These are phyloP conservation scores for Myriosclerotinia curreyana DNA, from an alignment of 2,329 filamentous ascomycete species.

Conservation along the genomic window DNA sequence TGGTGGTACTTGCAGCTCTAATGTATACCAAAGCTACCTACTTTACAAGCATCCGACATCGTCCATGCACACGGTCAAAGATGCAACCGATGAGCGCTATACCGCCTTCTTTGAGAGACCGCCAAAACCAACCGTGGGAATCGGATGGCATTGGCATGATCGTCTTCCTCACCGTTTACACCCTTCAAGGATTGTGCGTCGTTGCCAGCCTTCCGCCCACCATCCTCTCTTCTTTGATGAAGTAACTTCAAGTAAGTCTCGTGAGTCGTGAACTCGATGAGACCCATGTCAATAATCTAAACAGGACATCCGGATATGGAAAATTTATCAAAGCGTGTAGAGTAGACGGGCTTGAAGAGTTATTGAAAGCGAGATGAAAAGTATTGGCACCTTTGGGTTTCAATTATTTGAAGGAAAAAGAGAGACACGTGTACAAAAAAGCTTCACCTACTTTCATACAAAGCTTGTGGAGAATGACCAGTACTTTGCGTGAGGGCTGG, in stretches of 20 bases:
- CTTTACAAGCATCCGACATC: slow-evolving; percentile 42
- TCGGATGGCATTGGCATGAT: too few species aligned
- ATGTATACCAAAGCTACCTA: slow-evolving; percentile 42
- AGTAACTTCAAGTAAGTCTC: not conserved
- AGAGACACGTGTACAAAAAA: slow-evolving; percentile 19
- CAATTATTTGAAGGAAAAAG: slow-evolving; percentile 4
- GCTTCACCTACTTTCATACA: slow-evolving; percentile 15
- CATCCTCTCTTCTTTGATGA: not conserved
- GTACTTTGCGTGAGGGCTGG: not conserved
- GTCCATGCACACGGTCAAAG: slow-evolving; percentile 29
- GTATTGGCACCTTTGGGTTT: not conserved
- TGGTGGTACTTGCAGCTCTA: slow-evolving; percentile 45
- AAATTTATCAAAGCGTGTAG: not conserved
- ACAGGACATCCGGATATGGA: not conserved
- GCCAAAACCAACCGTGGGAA: slow-evolving; percentile 8
- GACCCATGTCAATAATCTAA: slow-evolving; percentile 12
- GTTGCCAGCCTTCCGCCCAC: slow-evolving; percentile 8
- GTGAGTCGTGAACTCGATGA: not conserved
- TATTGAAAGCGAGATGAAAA: not conserved
- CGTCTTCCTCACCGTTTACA: slow-evolving; percentile 8
- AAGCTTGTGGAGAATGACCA: slow-evolving; percentile 8
- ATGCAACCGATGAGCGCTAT: slow-evolving; percentile 10
- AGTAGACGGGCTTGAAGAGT: not conserved
- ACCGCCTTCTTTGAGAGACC: slow-evolving; percentile 15
- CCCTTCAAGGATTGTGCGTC: slow-evolving; percentile 6